Evolutionary conservation across 2,329 filamentous ascomycete genomes (phyloP), one percentile per base, ranked within the genome.

Genomic region (Alternaria rosae): DNA sequence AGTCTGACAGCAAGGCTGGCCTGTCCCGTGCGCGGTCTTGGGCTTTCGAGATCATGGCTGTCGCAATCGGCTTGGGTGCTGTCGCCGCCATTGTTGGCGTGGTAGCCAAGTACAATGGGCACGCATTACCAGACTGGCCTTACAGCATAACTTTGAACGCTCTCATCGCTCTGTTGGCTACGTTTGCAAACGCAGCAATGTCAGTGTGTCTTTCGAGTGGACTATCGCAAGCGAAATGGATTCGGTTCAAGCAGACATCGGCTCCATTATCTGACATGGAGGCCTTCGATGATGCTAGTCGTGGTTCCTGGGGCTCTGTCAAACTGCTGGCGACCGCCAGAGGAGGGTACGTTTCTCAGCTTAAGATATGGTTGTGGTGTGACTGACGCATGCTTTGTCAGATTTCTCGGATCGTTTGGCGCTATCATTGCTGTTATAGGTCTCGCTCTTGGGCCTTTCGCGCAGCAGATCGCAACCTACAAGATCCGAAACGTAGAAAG

Each of bases 221-320:
- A 21, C 54, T 66, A 13, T 66, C 63, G 8, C 63, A 66, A 45
- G 61, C 61, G 25, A 66, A 66, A 42, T 66, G 63, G 61, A 64
- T 66, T 26, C 50, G 50, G 8, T 66, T 66, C 61, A 66, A 61
- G 26, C 25, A 53, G 35, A 32, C 44, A 26, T 44, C 54, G 10
- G 43, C 43, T 41, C 61, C 63, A 6, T 28, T 66, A 12, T 66
- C 63, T 9, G 63, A 66, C 15, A 60, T 66, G 38, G 63, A 66
- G 26, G 54, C 35, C 13, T 66, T 66, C 25, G 63, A 64, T 45
- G 63, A 66, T 23, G 63, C 63, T 13, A 66, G 61, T 59, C 63
- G 63, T 42, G 63, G 63, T n/a, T 58, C 63, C 6, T 66, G 63
- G 57, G 63, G 63, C 15, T 47, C 54, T 23, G 42, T 58, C 28